Evolutionary conservation across 1,284 basidiomycete species (phyloP).

Genomic region (Ustilago sp.): DNA sequence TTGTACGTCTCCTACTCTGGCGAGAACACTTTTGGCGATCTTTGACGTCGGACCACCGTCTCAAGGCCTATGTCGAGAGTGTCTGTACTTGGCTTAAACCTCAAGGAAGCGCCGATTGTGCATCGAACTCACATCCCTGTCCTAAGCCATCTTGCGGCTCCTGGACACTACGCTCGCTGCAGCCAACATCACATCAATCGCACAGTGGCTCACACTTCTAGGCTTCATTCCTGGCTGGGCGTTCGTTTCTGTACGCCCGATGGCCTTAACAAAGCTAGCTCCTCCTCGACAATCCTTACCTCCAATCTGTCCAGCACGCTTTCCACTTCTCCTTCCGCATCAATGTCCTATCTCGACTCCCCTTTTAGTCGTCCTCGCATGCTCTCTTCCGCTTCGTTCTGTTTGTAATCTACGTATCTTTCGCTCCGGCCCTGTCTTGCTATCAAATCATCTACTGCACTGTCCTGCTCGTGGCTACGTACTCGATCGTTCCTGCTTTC

Average conservation of each 20-base stretch:
- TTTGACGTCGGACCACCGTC: neutral
- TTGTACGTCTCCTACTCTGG: conserved; percentile 67
- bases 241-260: too few species aligned
- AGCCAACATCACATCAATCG: neutral
- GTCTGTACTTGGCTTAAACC: neutral
- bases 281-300: neutral
- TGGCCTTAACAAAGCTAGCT: too few species aligned
- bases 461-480: neutral
- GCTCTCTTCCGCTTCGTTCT: conserved; percentile 11
- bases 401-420: conserved; percentile 25
- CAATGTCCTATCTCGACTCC: neutral
- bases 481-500: neutral
- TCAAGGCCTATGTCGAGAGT: neutral
- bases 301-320: neutral
- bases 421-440: conserved; percentile 5
- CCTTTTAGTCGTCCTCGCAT: conserved; percentile 14
- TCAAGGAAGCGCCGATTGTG: neutral
- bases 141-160: neutral
- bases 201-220: too few species aligned
- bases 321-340: neutral
- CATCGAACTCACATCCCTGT: neutral
- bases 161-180: neutral
- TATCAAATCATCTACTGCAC: neutral
- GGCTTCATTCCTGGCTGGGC: too few species aligned
- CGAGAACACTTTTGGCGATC: conserved; percentile 61